Evolutionary conservation across 2,329 filamentous ascomycete species (phyloP).

Genomic region (Xylaria sp.): DNA sequence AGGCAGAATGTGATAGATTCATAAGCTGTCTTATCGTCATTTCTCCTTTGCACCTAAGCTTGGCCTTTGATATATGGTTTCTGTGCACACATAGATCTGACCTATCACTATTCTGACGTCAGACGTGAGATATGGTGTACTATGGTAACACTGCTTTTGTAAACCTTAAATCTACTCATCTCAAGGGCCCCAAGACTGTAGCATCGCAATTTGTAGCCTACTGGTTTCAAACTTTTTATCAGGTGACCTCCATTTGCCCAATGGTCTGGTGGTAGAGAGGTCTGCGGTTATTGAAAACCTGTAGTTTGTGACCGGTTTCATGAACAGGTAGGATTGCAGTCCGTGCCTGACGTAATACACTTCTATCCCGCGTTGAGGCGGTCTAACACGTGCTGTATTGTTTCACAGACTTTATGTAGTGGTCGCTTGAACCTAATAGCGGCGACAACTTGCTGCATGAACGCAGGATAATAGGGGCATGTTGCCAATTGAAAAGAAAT

Average conservation of each 20-base stretch:
- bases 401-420: conserved; percentile 3
- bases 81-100: not conserved
- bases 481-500: not conserved
- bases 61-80: not conserved
- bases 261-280: not conserved
- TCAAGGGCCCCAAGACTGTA: not conserved
- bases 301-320: not conserved
- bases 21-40: not conserved
- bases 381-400: not conserved
- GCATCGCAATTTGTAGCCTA: not conserved
- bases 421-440: not conserved
- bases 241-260: not conserved
- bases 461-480: not conserved
- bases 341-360: conserved; percentile 4
- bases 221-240: not conserved
- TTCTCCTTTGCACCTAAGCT: not conserved
- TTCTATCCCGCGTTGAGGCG: not conserved
- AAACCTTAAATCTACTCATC: not conserved
- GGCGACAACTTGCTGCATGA: not conserved
- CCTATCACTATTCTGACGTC: not conserved
- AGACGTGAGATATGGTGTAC: not conserved
- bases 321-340: not conserved
- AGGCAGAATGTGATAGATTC: not conserved
- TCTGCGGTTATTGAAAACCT: not conserved
- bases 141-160: not conserved